Evolutionary conservation across 306 rosid species (phyloP), one percentile per base, ranked within the genome.

Genomic region (Dryas drummondii): DNA sequence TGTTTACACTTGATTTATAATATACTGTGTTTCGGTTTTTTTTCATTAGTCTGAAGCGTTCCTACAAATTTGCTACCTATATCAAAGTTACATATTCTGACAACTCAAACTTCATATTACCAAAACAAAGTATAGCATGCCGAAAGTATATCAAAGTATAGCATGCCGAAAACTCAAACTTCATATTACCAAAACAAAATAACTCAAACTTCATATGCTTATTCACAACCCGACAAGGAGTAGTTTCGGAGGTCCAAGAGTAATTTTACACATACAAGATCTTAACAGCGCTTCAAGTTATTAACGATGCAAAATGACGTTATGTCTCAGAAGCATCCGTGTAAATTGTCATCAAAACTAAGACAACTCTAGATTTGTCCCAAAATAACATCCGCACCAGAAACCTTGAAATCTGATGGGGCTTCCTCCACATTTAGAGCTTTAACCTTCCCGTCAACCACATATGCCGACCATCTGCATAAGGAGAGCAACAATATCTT

Each of bases 331-430:
- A 13, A 42, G 40, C 47, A 19, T n/a, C 17, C 22, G 4, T 8
- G n/a, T 17, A 7, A 7, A 7, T 48, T 72, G 70, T 72, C 46
- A 14, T 17, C 7, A 67, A 74, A 76, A 63, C 57, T 57, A 67
- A 7, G 47, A 16, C 57, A 68, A 61, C 79, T 73, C 84, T 80
- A 94, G 76, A 90, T 90, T 81, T 94, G 98, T 73, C 82, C 90
- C 87, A 94, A 82, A 82, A 94, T 90, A 78, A 86, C 86, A 5
- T 94, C 97, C 14, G 86, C 98, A 4, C 91, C 92, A 70, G 98
- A 90, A 81, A 90, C 97, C 84, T 94, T 94, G 81, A 91, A 88
- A 81, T 94, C 98, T 56, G 98, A 91, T 56, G 98, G 97, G 82
- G 81, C 91, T 86, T 90, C 91, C 93, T 91, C 98, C n/a, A 91